Evolutionary conservation across 1,284 basidiomycete genomes (phyloP).

Genomic region (Heterobasidion occidentale): DNA sequence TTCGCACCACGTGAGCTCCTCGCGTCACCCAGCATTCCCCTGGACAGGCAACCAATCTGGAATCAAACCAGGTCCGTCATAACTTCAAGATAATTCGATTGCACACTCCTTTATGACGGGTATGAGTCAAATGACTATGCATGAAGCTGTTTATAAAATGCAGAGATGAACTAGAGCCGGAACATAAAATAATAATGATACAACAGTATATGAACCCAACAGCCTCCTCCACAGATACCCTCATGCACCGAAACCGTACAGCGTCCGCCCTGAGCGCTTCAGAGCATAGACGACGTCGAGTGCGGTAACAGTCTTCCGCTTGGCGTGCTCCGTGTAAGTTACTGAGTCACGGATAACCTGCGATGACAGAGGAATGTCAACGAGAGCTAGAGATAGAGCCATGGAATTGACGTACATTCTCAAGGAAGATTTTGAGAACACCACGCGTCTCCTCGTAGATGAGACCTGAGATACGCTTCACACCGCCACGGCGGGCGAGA

Average conservation of each 20-base stretch:
- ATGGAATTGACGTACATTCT: slow-evolving; percentile 44
- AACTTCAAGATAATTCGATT: too few relatives aligned
- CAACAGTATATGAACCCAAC: slow-evolving; percentile 22
- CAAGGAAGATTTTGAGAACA: slow-evolving; percentile 90
- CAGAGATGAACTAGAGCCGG: too few relatives aligned
- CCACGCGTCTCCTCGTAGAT: slow-evolving; percentile 95
- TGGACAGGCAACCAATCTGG: too few relatives aligned
- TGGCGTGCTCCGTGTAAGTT: slow-evolving; percentile 85
- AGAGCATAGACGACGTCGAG: slow-evolving; percentile 79
- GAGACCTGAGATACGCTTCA: slow-evolving; percentile 89
- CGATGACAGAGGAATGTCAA: not conserved
- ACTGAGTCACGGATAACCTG: slow-evolving; percentile 75
- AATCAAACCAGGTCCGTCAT: too few relatives aligned
- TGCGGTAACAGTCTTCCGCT: slow-evolving; percentile 84
- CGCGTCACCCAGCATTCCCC: too few relatives aligned
- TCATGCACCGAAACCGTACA: slow-evolving; percentile 68
- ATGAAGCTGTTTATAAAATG: too few relatives aligned
- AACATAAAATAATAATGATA: slow-evolving; percentile 19
- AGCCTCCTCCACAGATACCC: slow-evolving; percentile 7
- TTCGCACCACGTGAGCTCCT: too few relatives aligned
- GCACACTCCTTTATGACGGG: too few relatives aligned
- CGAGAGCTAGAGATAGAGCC: not conserved
- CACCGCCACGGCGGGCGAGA: slow-evolving; percentile 91
- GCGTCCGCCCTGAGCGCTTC: slow-evolving; percentile 74
- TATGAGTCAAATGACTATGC: too few relatives aligned